Base-by-base conservation (phyloP, 2,329 filamentous ascomycete genomes). In the Penicillium sp. region DNA sequence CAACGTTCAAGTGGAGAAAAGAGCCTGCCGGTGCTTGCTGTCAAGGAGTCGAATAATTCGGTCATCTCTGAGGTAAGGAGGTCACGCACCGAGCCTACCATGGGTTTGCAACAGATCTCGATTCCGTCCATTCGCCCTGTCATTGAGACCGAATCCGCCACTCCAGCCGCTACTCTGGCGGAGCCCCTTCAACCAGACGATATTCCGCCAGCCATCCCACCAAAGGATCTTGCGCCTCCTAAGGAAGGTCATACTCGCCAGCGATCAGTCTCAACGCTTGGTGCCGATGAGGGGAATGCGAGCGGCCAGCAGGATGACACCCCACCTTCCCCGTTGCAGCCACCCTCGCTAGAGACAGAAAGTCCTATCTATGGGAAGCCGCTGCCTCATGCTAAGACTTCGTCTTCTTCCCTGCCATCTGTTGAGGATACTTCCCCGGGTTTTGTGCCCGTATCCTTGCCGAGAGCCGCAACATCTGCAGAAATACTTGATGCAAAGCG, bases 261-360 rank as follows among this genome's bases (percentile, higher is more conserved):
- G 31, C 51, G 58, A n/a, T 71, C 69, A 1, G 52, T 70, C 45
- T 72, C 70, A 26, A 68, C 68, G 16, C 61, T 71, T 52, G 67
- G 63, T 10, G 48, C 55, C 16, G 61, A 65, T 26, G 66, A 66
- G 24, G 39, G 61, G 24, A 14, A n/a, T 3, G 22, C 27, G 14
- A 24, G 19, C 35, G 37, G 24, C 26, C 26, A 46, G 13, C 50
- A 49, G 16, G 52, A 61, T 21, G 51, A 19, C 10, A 52, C 24
- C 6, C 64, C 65, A 1, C 65, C 65, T n/a, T 67, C 65, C n/a
- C 65, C 65, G 22, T 31, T 62, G n/a, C 58, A 58, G 7, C 46
- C 49, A 24, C 29, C 53, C 21, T 22, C 5, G 13, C 43, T 39
- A 9, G 57, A 53, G 14, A 10, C 35, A 24, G 57, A 57, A n/a